phyloP scores from a whole-genome alignment of 1,284 basidiomycete species.

The Sphaerobolus stellatus region DNA sequence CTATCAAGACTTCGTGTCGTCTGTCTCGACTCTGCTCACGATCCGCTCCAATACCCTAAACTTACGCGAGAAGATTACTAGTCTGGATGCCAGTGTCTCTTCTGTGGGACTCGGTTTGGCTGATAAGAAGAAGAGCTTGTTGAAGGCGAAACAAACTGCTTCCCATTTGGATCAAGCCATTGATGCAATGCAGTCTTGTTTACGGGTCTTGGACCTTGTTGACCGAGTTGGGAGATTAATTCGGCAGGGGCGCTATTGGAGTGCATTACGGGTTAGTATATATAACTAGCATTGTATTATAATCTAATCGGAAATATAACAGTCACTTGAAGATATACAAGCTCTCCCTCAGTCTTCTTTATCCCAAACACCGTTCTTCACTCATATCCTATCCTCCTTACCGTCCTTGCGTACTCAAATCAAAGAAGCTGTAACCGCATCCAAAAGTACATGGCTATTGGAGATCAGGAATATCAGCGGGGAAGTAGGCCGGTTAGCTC shows the following conservation, averaged over 20 bases:
- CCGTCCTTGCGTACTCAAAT: constrained; percentile 89
- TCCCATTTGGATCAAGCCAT: constrained; percentile 95
- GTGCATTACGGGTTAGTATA: constrained; percentile 84
- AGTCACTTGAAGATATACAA: constrained; percentile 94
- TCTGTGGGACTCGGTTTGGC: constrained; percentile 82
- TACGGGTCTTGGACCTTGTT: constrained; percentile 93
- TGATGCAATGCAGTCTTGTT: constrained; percentile 88
- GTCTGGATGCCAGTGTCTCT: constrained; percentile 68
- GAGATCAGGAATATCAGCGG: constrained; percentile 90
- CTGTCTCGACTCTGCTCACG: constrained; percentile 91
- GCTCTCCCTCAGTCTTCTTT: constrained; percentile 87
- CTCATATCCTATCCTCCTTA: constrained; percentile 86
- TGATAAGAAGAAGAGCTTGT: constrained; percentile 85
- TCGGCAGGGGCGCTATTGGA: constrained; percentile 91
- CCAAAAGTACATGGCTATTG: constrained; percentile 96
- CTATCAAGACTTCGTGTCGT: constrained; percentile 97
- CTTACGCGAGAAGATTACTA: constrained; percentile 74
- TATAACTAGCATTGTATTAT: constrained; percentile 20
- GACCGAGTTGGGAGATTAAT: constrained; percentile 93
- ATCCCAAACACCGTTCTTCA: constrained; percentile 91
- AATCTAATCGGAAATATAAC: constrained; percentile 17
- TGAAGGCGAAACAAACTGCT: constrained; percentile 90
- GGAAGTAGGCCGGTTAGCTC: constrained; percentile 83
- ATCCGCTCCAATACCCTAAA: constrained; percentile 88
- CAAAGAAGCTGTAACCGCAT: constrained; percentile 90